Evolutionary conservation across 768 basidiomycete genomes (phyloP), one percentile per base, ranked within the genome.

Genomic region (Phaeotremella skinneri): DNA sequence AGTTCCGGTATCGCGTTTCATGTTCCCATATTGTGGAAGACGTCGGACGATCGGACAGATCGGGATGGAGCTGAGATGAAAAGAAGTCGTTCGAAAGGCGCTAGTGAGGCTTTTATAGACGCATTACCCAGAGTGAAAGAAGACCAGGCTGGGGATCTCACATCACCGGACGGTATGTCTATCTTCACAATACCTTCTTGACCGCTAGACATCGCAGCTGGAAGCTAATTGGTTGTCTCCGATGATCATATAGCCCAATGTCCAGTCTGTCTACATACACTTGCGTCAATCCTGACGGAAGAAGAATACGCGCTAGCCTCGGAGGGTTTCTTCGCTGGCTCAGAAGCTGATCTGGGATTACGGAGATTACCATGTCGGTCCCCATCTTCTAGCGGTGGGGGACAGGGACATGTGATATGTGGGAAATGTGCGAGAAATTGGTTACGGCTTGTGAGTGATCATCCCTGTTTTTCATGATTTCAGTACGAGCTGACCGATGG

Each of bases 281-380:
- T 52, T 16, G 30, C 5, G 17, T 6, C 51, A n/a, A 31, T 52
- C 29, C 31, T 52, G n/a, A 52, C 51, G 23, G 51, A 52, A 37
- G 30, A 52, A 52, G 51, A 52, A 37, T 52, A 52, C 32, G 51
- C 51, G 4, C 51, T 17, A 52, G 51, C 51, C 20, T 52, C 51
- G 9, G 51, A 52, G 23, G 26, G 20, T 11, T 52, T 27, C 29
- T 30, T 34, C 20, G 6, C 17, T 13, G 51, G 51, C n/a, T 34
- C 29, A 6, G 11, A n/a, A 13, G 32, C 14, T 14, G 51, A 52
- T 21, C 26, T 52, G 4, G 51, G 51, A 17, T 21, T 52, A 37
- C 17, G 51, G 21, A 6, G 20, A 23, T 25, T 52, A 30, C 4
- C 51, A 13, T 52, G 51, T 37, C 29, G n/a, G 16, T 13, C 43